Conservation (phyloP, 768 basidiomycete species). For the Podaxis pistillaris region DNA sequence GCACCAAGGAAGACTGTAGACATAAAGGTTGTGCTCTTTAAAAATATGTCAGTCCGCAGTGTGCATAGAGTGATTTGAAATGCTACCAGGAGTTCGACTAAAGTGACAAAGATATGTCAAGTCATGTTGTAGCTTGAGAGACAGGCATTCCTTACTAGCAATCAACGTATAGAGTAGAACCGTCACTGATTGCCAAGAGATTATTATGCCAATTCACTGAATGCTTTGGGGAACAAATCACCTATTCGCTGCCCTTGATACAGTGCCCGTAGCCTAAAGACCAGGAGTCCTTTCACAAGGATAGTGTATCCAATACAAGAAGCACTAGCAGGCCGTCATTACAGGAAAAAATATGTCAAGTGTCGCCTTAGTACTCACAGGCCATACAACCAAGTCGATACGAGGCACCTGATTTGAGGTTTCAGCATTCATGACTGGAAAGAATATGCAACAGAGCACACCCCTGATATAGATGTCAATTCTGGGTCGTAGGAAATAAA, state of each 20-base stretch:
- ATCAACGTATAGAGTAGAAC: background rate
- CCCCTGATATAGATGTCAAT: too few species aligned
- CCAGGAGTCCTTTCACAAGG: background rate
- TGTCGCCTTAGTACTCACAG: too few species aligned
- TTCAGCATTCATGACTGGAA: too few species aligned
- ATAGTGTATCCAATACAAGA: background rate
- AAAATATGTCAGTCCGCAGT: background rate
- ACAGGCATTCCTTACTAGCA: background rate
- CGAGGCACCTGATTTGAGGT: too few species aligned
- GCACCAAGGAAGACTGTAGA: background rate
- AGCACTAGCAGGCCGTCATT: background rate
- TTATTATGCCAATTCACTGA: background rate
- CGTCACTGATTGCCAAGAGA: background rate
- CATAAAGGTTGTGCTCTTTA: background rate
- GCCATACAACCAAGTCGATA: too few species aligned
- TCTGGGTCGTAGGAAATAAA: too few species aligned
- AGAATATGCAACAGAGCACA: too few species aligned
- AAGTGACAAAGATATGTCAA: background rate
- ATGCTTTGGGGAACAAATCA: background rate
- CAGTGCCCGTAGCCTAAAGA: background rate
- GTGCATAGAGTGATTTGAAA: background rate
- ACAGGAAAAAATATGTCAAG: too few species aligned
- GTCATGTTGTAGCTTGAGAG: background rate
- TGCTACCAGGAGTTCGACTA: background rate
- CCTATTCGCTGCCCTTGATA: background rate